These are phyloP conservation scores for Geosiphon pyriformis DNA, from an alignment of 192 early-diverging fungal species.

Conservation along the genomic window DNA sequence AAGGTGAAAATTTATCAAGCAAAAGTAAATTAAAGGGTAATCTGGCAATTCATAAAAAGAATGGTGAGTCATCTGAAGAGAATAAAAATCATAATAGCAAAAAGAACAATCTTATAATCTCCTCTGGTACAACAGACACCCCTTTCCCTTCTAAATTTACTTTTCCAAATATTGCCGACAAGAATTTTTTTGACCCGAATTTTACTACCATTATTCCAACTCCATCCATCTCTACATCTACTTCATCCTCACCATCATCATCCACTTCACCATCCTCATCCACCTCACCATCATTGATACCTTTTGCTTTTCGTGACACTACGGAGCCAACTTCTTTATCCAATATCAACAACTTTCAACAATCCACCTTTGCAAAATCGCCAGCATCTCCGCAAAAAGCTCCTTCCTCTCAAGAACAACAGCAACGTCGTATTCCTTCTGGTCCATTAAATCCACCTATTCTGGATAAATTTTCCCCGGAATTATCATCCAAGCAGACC, in stretches of 20 bases:
- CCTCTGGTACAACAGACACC: constrained; percentile 15
- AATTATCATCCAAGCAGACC: constrained; percentile 11
- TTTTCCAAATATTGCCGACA: constrained; percentile 26
- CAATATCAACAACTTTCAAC: neutral
- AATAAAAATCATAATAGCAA: constrained; percentile 9
- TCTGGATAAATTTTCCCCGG: constrained; percentile 19
- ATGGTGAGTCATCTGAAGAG: constrained; percentile 21
- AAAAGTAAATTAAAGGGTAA: constrained; percentile 13
- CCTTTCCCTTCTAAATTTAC: constrained; percentile 24
- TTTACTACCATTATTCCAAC: constrained; percentile 5
- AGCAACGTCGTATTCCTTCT: constrained; percentile 1
- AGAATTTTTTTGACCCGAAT: constrained; percentile 26
- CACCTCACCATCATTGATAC: neutral
- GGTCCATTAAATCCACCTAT: constrained; percentile 13
- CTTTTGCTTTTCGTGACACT: neutral
- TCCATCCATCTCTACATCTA: neutral
- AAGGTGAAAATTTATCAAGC: constrained; percentile 3
- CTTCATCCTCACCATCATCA: neutral
- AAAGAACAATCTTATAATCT: constrained; percentile 23
- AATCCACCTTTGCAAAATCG: neutral
- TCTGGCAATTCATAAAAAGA: constrained; percentile 14
- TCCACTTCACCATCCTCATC: neutral
- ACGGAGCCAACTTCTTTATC: constrained; percentile 2
- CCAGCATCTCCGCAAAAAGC: neutral
- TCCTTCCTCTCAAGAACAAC: neutral